These are phyloP conservation scores for Solanum peruvianum DNA, from an alignment of 257 asterid species.

Conservation along the genomic window DNA sequence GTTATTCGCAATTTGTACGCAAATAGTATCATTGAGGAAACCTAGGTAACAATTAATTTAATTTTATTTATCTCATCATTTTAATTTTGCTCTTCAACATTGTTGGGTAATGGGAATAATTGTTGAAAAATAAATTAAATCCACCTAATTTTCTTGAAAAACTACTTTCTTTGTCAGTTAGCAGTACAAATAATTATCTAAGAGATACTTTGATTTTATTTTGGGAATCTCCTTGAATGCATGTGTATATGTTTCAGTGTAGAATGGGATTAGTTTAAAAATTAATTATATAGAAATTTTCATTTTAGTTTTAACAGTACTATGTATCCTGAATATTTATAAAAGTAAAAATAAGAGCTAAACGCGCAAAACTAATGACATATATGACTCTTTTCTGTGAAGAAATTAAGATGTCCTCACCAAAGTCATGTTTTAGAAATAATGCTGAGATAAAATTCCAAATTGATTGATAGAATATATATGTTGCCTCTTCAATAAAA, in stretches of 20 bases:
- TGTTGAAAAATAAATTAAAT: not conserved
- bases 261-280: not conserved
- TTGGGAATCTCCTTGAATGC: not conserved
- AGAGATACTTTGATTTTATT: not conserved
- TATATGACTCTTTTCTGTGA: not conserved
- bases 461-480: not conserved
- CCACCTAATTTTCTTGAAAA: not conserved
- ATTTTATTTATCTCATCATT: not conserved
- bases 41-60: not conserved
- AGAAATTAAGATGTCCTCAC: not conserved
- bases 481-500: not conserved
- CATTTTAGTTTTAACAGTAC: not conserved
- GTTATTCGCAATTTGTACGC: conserved; percentile 26
- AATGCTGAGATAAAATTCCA: not conserved
- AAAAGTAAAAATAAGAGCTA: not conserved
- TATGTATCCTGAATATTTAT: not conserved
- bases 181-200: not conserved
- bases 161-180: not conserved
- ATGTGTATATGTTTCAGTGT: not conserved
- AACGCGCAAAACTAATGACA: not conserved
- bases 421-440: not conserved
- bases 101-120: not conserved
- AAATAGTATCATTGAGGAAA: conserved; percentile 3
- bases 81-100: not conserved
- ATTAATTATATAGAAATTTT: not conserved